These are phyloP conservation scores for Graphilbum sp. DNA, from an alignment of 2,329 filamentous ascomycete species.

Conservation along the genomic window DNA sequence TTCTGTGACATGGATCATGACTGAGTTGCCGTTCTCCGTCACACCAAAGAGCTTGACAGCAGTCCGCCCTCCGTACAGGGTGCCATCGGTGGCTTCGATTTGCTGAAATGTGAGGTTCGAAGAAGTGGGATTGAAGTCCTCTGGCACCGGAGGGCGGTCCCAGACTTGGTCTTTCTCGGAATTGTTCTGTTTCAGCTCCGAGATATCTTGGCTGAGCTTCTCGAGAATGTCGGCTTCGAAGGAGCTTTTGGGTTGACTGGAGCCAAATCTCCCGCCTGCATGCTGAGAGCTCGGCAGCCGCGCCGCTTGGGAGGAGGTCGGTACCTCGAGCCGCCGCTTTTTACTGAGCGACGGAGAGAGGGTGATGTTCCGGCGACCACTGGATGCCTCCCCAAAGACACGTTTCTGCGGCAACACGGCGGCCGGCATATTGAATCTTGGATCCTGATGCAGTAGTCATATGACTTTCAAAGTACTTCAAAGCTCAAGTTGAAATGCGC, in stretches of 20 bases:
- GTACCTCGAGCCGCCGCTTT: conserved; percentile 64
- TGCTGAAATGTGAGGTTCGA: conserved; percentile 81
- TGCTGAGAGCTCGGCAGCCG: conserved; percentile 48
- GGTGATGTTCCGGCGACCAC: conserved; percentile 42
- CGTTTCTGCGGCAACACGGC: conserved; percentile 52
- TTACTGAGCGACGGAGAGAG: conserved; percentile 46
- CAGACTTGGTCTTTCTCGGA: conserved; percentile 88
- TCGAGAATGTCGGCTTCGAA: conserved; percentile 92
- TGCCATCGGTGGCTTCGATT: conserved; percentile 88
- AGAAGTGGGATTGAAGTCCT: conserved; percentile 35
- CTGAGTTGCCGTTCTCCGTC: conserved; percentile 68
- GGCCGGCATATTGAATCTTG: conserved; percentile 25
- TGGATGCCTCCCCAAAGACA: conserved; percentile 52
- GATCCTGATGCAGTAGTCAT: neutral
- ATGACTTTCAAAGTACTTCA: too few species aligned
- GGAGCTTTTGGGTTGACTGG: conserved; percentile 67
- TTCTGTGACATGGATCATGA: conserved; percentile 84
- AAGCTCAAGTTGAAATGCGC: too few species aligned
- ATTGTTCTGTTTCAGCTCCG: conserved; percentile 69
- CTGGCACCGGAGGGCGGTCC: conserved; percentile 42
- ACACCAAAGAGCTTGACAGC: conserved; percentile 90
- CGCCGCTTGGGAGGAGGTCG: conserved; percentile 36
- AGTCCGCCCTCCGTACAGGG: conserved; percentile 55
- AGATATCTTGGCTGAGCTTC: conserved; percentile 89
- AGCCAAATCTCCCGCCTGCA: conserved; percentile 46